Evolutionary conservation across 78 protist species (phyloP), one percentile per base, ranked within the genome.

Genomic region (Dictyostelium brefeldianum): DNA sequence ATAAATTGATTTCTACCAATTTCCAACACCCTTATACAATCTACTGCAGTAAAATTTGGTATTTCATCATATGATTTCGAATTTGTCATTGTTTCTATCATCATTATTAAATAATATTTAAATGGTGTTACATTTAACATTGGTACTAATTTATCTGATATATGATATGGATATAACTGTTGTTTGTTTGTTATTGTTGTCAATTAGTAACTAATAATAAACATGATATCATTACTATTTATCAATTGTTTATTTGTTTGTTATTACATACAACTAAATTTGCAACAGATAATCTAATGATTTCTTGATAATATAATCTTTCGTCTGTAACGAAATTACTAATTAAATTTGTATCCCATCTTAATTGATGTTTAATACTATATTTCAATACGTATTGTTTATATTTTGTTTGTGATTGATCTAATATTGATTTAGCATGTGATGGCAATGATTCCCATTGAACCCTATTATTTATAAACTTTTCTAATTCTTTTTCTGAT

Each of bases 31-130:
- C 96, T 89, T 25, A 95, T 29, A 57, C 96, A 80, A 83, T 95
- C 96, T 6, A 92, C 93, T 57, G 96, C 96, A 46, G 96, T 90
- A 51, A 95, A 95, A 62, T 95, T 95, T 62, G 96, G 96, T 25
- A 95, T 31, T 74, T 83, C 90, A 75, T 95, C 96, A 46, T 95
- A 95, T 50, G 96, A 95, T 70, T 83, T 80, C 15, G 90, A 80
- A 78, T 89, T 83, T 41, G 78, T 69, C 96, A 95, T 95, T 47
- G 89, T 92, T 56, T 95, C 96, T 56, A 77, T 62, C 96, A 95
- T 95, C 96, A 95, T 95, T 15, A 90, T 89, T 57, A 83, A 83
- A 75, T 95, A 95, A 47, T 75, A 95, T 56, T 69, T 67, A 80
- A 95, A 95, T 25, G 96, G 95, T 59, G 95, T 95, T 5, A 95